phyloP scores from a whole-genome alignment of 305 asterid genomes.

The Withania somnifera region DNA sequence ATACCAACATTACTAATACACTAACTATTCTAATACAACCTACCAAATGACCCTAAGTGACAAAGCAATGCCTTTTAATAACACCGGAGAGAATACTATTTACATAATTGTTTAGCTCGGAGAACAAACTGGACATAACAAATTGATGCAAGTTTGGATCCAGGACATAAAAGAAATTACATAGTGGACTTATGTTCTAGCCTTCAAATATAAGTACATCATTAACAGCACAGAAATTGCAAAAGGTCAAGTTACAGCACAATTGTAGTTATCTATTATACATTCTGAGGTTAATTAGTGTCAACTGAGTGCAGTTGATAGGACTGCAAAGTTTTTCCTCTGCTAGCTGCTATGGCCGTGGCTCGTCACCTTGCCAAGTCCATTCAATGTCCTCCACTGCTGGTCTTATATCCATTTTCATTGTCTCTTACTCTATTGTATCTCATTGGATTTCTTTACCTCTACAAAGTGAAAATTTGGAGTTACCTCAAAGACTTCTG shows the following conservation, averaged over 20 bases:
- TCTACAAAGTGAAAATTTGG: slow-evolving; percentile 57
- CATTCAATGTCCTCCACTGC: slow-evolving; percentile 60
- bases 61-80: not conserved
- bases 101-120: not conserved
- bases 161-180: not conserved
- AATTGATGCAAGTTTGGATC: not conserved
- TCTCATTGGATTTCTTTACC: slow-evolving; percentile 54
- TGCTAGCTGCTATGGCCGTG: slow-evolving; percentile 4
- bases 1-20: no score
- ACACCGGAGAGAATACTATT: no score
- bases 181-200: not conserved
- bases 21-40: no score
- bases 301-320: not conserved
- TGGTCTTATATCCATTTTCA: slow-evolving; percentile 55
- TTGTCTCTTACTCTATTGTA: slow-evolving; percentile 54
- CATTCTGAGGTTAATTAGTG: slow-evolving; percentile 12
- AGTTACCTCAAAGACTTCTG: slow-evolving; percentile 51
- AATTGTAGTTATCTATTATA: not conserved
- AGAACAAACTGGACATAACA: not conserved
- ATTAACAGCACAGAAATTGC: not conserved
- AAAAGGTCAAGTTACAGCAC: not conserved
- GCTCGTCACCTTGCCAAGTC: slow-evolving; percentile 71
- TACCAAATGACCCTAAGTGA: no score
- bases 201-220: not conserved
- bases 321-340: slow-evolving; percentile 13